Evolutionary conservation across 2,329 filamentous ascomycete genomes (phyloP).

Genomic region (Fusarium keratoplasticum): DNA sequence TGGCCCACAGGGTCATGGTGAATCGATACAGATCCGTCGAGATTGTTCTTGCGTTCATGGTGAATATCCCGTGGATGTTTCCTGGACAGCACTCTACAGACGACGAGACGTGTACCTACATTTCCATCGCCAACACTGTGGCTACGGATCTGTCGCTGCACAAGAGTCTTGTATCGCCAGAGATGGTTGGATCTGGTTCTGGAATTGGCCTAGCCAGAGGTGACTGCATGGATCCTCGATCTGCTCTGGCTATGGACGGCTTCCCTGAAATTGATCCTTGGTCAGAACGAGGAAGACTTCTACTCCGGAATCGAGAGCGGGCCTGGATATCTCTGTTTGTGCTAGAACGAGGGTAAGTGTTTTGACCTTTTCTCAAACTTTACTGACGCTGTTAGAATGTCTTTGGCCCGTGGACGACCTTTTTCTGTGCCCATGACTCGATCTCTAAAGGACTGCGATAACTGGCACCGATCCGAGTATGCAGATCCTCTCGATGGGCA

Average conservation of each 20-base stretch:
- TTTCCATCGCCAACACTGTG: slow-evolving; percentile 76
- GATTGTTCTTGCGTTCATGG: slow-evolving; percentile 80
- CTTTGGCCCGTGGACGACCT: slow-evolving; percentile 74
- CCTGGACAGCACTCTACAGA: slow-evolving; percentile 75
- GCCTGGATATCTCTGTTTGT: slow-evolving; percentile 80
- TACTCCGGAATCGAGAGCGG: slow-evolving; percentile 74
- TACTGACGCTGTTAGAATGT: slow-evolving; percentile 60
- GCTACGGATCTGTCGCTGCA: slow-evolving; percentile 77
- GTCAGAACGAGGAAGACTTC: slow-evolving; percentile 69
- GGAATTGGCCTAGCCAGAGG: slow-evolving; percentile 66
- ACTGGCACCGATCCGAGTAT: slow-evolving; percentile 73
- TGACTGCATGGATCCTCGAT: slow-evolving; percentile 75
- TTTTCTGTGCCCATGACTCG: slow-evolving; percentile 76
- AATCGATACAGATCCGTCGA: slow-evolving; percentile 76
- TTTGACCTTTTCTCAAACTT: not conserved
- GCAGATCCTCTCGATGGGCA: slow-evolving; percentile 76
- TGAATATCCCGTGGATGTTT: slow-evolving; percentile 81
- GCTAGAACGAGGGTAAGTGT: slow-evolving; percentile 71
- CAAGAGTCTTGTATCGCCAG: slow-evolving; percentile 72
- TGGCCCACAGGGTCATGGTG: slow-evolving; percentile 71
- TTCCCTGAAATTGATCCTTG: slow-evolving; percentile 71
- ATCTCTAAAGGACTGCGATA: slow-evolving; percentile 74
- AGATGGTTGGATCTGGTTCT: slow-evolving; percentile 57
- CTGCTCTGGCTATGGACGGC: slow-evolving; percentile 75
- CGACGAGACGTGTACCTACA: slow-evolving; percentile 78